Percentiles rank a stretch among this genome's conserved stretches.
Evolutionary conservation across 805 yeast species (phyloP).

Genomic region (Metschnikowia amazonensis): DNA sequence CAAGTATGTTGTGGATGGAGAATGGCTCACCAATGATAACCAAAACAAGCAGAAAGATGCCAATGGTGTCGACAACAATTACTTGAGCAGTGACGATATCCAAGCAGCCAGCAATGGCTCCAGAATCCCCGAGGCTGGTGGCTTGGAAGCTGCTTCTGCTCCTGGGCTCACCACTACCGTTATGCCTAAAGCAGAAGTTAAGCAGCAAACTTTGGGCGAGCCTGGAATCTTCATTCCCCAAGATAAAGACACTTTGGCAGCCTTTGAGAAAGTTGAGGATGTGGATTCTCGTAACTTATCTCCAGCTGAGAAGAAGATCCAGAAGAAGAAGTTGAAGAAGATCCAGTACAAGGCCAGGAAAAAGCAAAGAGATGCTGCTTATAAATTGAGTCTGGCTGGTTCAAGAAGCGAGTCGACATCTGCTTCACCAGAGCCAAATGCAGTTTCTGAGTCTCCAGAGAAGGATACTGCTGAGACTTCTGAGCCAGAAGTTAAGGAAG

Average conservation of each 20-base stretch:
- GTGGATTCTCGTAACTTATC: constrained; percentile 34
- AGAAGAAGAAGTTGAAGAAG: constrained; percentile 44
- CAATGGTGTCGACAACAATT: constrained; percentile 51
- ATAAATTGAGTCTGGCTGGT: not conserved
- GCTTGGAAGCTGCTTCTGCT: constrained; percentile 11
- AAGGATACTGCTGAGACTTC: not conserved
- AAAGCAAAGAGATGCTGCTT: constrained; percentile 27
- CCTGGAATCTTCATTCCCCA: constrained; percentile 71
- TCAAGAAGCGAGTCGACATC: constrained; percentile 4
- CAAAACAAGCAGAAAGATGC: constrained; percentile 45
- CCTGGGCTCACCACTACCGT: constrained; percentile 36
- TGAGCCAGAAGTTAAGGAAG: not conserved
- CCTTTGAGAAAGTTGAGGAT: constrained; percentile 54
- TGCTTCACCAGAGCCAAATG: constrained; percentile 1
- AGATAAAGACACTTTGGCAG: constrained; percentile 62
- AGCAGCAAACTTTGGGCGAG: constrained; percentile 52
- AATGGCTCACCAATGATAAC: constrained; percentile 47
- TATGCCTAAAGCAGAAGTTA: constrained; percentile 43
- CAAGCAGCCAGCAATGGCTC: constrained; percentile 13
- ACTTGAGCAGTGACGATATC: constrained; percentile 38
- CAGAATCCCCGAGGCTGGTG: constrained; percentile 19
- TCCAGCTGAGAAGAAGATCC: constrained; percentile 28
- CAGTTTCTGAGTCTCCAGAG: not conserved
- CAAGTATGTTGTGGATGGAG: constrained; percentile 69
- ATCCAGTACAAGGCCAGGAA: constrained; percentile 41